phyloP scores from a whole-genome alignment of 495 filamentous ascomycete species.

The Trypethelium eluteriae region DNA sequence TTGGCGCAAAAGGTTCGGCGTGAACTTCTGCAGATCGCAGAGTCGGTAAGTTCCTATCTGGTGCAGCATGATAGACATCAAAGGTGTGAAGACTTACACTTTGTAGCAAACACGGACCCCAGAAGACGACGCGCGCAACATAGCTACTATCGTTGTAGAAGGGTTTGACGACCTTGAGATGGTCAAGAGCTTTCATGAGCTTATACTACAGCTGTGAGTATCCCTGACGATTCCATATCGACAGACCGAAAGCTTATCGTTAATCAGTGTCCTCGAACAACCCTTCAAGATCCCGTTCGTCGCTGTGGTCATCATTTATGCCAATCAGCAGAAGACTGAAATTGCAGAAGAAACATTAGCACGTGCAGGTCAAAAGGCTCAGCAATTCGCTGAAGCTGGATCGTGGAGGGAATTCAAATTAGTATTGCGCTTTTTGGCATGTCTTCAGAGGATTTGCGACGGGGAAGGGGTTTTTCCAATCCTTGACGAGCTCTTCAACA shows the following conservation, averaged over 20 bases:
- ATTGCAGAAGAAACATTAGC: conserved; percentile 59
- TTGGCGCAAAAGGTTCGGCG: conserved; percentile 65
- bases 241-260: conserved; percentile 18
- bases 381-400: conserved; percentile 58
- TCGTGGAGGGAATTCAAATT: conserved; percentile 90
- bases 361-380: conserved; percentile 48
- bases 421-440: conserved; percentile 74
- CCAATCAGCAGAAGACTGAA: conserved; percentile 66
- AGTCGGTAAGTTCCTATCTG: conserved; percentile 43
- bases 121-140: conserved; percentile 69
- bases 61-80: background rate
- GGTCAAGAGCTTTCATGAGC: conserved; percentile 57
- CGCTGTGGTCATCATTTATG: conserved; percentile 67
- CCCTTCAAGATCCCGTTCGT: conserved; percentile 94
- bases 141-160: conserved; percentile 68
- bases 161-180: conserved; percentile 76
- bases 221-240: background rate
- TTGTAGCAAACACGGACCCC: conserved; percentile 33
- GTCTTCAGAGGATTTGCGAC: conserved; percentile 68
- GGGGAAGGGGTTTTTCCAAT: conserved; percentile 80
- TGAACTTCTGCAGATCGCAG: conserved; percentile 74
- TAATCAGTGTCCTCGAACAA: conserved; percentile 61
- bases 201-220: conserved; percentile 66
- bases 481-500: conserved; percentile 73
- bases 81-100: background rate